These are phyloP conservation scores for Cutaneotrichosporon spelunceum DNA, from an alignment of 1,284 basidiomycete species.

Conservation along the genomic window DNA sequence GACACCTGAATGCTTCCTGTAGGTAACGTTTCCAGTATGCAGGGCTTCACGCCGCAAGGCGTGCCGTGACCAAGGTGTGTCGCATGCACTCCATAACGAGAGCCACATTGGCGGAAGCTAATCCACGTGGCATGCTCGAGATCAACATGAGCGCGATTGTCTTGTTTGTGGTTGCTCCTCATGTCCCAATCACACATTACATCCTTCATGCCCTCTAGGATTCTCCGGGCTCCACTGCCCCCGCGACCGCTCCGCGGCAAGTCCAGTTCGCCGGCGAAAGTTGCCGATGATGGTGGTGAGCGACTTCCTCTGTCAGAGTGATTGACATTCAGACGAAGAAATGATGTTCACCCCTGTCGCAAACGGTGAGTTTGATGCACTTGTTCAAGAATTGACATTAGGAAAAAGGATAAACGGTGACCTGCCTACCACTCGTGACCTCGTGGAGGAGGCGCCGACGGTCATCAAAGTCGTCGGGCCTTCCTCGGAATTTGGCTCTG, in stretches of 20 bases:
- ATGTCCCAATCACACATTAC: neutral
- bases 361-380: neutral
- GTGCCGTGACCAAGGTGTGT: too few relatives aligned
- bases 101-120: neutral
- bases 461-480: neutral
- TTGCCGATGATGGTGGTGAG: neutral
- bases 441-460: neutral
- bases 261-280: neutral
- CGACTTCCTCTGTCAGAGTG: neutral
- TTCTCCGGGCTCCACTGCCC: neutral
- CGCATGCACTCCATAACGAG: neutral
- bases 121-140: neutral
- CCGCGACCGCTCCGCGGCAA: neutral
- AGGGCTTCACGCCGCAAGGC: too few relatives aligned
- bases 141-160: neutral
- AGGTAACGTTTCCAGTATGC: too few relatives aligned
- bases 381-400: neutral
- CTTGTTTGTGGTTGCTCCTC: neutral
- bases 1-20: too few relatives aligned
- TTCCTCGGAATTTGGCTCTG: neutral
- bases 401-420: neutral
- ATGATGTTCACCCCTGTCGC: conserved; percentile 8
- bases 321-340: neutral
- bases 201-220: neutral
- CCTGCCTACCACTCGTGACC: neutral